A percentile compares a stretch with the other conserved stretches of the same genome.
These are phyloP conservation scores for Yarrowia galli DNA, from an alignment of 1,139 yeast genomes.

Conservation along the genomic window DNA sequence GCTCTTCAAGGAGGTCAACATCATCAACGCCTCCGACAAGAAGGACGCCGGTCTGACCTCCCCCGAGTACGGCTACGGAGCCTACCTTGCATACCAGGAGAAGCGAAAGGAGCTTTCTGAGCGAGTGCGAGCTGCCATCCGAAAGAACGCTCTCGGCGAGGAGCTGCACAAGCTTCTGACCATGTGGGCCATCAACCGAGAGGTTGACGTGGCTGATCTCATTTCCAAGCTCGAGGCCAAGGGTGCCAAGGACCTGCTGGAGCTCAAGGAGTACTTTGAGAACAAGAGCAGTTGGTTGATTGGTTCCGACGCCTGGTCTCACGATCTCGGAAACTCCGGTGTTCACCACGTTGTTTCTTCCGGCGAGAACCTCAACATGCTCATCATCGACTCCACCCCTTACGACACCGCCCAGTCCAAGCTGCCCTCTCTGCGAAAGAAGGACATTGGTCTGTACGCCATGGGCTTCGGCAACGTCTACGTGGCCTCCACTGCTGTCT, in stretches of 20 bases:
- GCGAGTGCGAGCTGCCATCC: slow-evolving; percentile 60
- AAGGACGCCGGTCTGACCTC: slow-evolving; percentile 54
- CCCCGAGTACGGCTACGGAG: slow-evolving; percentile 91
- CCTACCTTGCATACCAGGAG: slow-evolving; percentile 66
- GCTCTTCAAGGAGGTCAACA: slow-evolving; percentile 61
- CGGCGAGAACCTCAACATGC: slow-evolving; percentile 79
- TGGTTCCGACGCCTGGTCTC: slow-evolving; percentile 96
- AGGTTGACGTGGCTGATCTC: slow-evolving; percentile 48
- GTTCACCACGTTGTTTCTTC: slow-evolving; percentile 84
- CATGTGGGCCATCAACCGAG: slow-evolving; percentile 61
- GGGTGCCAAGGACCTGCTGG: slow-evolving; percentile 58
- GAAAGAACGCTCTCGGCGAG: slow-evolving; percentile 58
- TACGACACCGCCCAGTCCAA: slow-evolving; percentile 53
- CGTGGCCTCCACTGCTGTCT: slow-evolving; percentile 94
- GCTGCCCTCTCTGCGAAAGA: slow-evolving; percentile 63
- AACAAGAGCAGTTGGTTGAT: slow-evolving; percentile 76
- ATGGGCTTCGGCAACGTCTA: slow-evolving; percentile 92
- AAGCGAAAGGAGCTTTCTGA: slow-evolving; percentile 54
- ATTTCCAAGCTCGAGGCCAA: slow-evolving; percentile 51
- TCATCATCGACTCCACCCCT: slow-evolving; percentile 93
- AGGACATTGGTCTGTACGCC: slow-evolving; percentile 93
- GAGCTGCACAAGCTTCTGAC: slow-evolving; percentile 67
- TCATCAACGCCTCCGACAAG: slow-evolving; percentile 65
- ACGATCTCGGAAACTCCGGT: slow-evolving; percentile 90
- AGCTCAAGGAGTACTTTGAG: slow-evolving; percentile 56